Conservation (phyloP, 2,329 filamentous ascomycete species). For the Pseudogymnoascus sp. region DNA sequence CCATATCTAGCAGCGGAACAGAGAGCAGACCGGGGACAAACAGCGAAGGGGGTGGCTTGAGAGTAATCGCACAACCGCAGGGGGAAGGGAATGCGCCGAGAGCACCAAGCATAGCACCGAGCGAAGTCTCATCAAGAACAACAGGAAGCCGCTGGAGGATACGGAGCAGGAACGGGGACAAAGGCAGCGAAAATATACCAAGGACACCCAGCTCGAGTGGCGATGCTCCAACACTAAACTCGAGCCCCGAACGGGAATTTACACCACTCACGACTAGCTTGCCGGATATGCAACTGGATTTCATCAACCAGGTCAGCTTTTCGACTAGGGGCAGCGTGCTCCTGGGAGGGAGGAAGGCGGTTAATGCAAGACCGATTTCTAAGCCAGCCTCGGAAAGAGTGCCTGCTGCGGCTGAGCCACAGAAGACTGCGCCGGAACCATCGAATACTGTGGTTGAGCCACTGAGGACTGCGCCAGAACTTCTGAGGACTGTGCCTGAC, state of each 20-base stretch:
- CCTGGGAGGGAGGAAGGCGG: slow-evolving; percentile 40
- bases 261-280: slow-evolving; percentile 48
- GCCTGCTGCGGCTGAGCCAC: not conserved
- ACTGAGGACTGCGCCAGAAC: not conserved
- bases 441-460: not conserved
- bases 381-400: not conserved
- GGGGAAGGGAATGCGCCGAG: not conserved
- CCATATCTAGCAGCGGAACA: slow-evolving; percentile 35
- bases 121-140: not conserved
- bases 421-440: not conserved
- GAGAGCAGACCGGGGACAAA: slow-evolving; percentile 31
- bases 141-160: slow-evolving; percentile 7
- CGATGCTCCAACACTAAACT: not conserved
- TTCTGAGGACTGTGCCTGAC: not conserved
- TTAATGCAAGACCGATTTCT: slow-evolving; percentile 12
- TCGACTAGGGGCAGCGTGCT: slow-evolving; percentile 57
- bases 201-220: not conserved
- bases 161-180: not conserved
- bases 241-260: slow-evolving; percentile 27
- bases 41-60: slow-evolving; percentile 11
- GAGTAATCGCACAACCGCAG: not conserved
- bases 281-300: slow-evolving; percentile 46
- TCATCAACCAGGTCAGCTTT: slow-evolving; percentile 48
- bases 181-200: not conserved
- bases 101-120: not conserved